Evolutionary conservation across 2,329 filamentous ascomycete genomes (phyloP), one percentile per base, ranked within the genome.

Genomic region (Didymella glomerata): DNA sequence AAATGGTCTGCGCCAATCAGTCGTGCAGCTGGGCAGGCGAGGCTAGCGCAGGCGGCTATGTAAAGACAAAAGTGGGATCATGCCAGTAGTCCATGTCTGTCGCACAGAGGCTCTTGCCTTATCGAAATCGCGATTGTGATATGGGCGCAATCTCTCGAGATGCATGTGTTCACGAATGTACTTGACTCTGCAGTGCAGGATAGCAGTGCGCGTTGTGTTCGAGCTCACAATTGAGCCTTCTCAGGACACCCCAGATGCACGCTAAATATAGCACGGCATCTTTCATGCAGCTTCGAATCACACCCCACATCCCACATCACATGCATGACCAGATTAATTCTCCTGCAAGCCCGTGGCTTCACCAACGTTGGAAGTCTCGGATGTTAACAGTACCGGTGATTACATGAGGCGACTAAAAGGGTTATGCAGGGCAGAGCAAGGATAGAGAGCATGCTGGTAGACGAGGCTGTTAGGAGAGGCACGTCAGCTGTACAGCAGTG

Each of bases 1-100:
- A 61, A 25, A 40, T 44, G 38, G 36, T 38, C 27, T 55, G 47
- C 62, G 65, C 68, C 59, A 70, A 70, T 68, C 48, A 57, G 36
- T 61, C 62, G 16, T 48, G 51, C 57, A 52, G 52, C 20, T 13
- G 16, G 6, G 11, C 47, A 34, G 42, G 49, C 28, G 34, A 52
- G 32, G 40, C 36, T 49, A 46, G 51, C 32, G 47, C 50, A 53
- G 57, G 57, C 57, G 57, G 57, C 57, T 60, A 60, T 55, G 56
- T 59, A 50, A 41, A 54, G 45, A 18, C 46, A 14, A 22, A 47
- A 50, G 34, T 59, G 56, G 56, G 27, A 54, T 51, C 56, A 59
- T 59, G 56, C 47, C 50, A 44, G 47, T 42, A 44, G 47, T 42
- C 20, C 41, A 16, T 20, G 11, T 20, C 25, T 11, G 47, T 54